Evolutionary conservation across 768 basidiomycete genomes (phyloP).

Genomic region (Russula vinacea): DNA sequence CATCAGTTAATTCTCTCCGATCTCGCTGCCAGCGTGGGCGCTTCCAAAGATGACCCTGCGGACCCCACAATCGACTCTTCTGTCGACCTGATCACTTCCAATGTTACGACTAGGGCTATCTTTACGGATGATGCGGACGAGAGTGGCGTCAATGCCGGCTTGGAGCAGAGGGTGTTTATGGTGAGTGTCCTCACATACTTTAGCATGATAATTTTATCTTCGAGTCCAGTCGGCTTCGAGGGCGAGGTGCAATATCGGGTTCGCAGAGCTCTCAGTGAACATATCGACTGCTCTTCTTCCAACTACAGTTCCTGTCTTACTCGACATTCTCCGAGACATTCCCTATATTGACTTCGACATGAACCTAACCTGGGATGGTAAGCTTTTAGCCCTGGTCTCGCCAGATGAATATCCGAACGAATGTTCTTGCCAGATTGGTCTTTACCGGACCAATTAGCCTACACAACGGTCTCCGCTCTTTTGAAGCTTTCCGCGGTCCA

Average conservation of each 20-base stretch:
- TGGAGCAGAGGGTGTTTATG: constrained; percentile 53
- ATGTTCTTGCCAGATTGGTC: constrained; percentile 65
- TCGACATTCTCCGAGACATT: constrained; percentile 67
- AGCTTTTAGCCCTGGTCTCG: constrained; percentile 16
- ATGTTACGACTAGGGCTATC: constrained; percentile 47
- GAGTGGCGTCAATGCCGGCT: constrained; percentile 28
- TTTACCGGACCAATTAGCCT: constrained; percentile 80
- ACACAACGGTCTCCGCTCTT: constrained; percentile 71
- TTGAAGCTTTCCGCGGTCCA: constrained; percentile 60
- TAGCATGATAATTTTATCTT: constrained; percentile 8
- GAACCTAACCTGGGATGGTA: constrained; percentile 79
- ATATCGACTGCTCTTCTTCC: constrained; percentile 53
- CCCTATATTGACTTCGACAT: constrained; percentile 75
- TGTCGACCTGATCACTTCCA: constrained; percentile 58
- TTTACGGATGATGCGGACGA: background rate
- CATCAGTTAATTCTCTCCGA: constrained; percentile 31
- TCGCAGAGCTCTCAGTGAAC: constrained; percentile 71
- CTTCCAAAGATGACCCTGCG: constrained; percentile 23
- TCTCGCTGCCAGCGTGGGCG: constrained; percentile 30
- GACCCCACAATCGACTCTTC: constrained; percentile 35
- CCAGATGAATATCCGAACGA: background rate
- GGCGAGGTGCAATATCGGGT: constrained; percentile 79
- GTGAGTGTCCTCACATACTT: constrained; percentile 39
- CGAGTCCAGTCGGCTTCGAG: constrained; percentile 57
- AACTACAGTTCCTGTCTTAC: constrained; percentile 55